Evolutionary conservation across 2,329 filamentous ascomycete species (phyloP).

Genomic region (Ophiostoma piceae): DNA sequence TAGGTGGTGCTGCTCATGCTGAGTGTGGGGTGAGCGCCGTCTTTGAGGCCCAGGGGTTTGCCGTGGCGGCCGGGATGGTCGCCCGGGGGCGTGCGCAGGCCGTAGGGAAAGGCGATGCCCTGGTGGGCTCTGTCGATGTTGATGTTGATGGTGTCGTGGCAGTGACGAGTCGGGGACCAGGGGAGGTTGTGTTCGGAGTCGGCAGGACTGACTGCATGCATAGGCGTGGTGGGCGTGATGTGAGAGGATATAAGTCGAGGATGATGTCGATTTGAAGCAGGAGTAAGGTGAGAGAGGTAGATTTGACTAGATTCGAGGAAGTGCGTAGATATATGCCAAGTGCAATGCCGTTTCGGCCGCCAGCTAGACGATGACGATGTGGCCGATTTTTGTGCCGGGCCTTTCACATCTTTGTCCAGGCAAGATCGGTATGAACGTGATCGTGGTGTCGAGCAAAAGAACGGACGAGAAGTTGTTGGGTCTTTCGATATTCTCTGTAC

Average conservation of each 20-base stretch:
- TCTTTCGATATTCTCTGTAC: too few species aligned
- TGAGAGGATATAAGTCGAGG: background rate
- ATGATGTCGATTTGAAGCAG: background rate
- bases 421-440: too few species aligned
- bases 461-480: too few species aligned
- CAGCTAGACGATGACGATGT: background rate
- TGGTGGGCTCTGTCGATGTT: background rate
- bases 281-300: background rate
- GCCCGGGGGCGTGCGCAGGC: slow-evolving; percentile 11
- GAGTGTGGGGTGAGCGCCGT: too few species aligned
- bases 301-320: too few species aligned
- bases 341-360: too few species aligned
- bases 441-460: too few species aligned
- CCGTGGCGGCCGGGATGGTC: slow-evolving; percentile 1
- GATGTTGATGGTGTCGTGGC: background rate
- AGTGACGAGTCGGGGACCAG: background rate
- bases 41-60: background rate
- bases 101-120: background rate
- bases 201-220: slow-evolving; percentile 10
- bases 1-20: slow-evolving; percentile 14
- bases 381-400: background rate
- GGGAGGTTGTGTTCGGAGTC: background rate
- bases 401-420: background rate
- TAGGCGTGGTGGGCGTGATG: background rate
- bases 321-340: too few species aligned